These are phyloP conservation scores for Rhynchosporium graminicola DNA, from an alignment of 2,329 filamentous ascomycete genomes.

Conservation along the genomic window DNA sequence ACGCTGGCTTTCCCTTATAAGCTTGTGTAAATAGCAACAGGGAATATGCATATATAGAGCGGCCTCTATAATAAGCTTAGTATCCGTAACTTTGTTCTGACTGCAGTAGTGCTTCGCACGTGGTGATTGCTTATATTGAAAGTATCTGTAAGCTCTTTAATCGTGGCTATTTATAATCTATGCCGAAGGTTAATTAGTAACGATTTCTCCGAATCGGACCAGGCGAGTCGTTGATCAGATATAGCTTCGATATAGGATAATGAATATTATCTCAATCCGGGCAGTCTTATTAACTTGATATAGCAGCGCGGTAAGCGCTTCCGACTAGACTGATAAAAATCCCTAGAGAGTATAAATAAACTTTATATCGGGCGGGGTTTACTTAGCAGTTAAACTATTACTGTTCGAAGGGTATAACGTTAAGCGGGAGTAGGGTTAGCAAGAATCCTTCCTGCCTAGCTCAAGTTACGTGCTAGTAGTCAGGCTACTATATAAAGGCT, in stretches of 20 bases:
- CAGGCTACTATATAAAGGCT: background rate
- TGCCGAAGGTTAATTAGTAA: background rate
- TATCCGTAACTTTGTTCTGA: constrained; percentile 4
- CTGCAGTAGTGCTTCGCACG: background rate
- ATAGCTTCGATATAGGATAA: background rate
- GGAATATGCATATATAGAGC: background rate
- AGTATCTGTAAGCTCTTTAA: background rate
- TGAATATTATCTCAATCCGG: background rate
- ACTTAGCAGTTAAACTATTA: background rate
- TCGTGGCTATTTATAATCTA: background rate
- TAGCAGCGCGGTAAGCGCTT: constrained; percentile 7
- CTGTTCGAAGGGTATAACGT: background rate
- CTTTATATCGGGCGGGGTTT: background rate
- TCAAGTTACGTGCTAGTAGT: background rate
- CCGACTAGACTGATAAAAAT: background rate
- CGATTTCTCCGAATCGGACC: background rate
- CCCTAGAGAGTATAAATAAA: background rate
- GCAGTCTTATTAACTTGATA: constrained; percentile 1
- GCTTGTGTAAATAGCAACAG: background rate
- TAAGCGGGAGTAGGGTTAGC: background rate
- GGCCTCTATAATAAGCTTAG: background rate
- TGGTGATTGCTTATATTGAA: background rate
- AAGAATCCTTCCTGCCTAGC: background rate
- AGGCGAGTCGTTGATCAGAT: background rate
- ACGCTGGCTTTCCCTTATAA: background rate